These are phyloP conservation scores for Fusarium nematophilum DNA, from an alignment of 2,329 filamentous ascomycete genomes.

Conservation along the genomic window DNA sequence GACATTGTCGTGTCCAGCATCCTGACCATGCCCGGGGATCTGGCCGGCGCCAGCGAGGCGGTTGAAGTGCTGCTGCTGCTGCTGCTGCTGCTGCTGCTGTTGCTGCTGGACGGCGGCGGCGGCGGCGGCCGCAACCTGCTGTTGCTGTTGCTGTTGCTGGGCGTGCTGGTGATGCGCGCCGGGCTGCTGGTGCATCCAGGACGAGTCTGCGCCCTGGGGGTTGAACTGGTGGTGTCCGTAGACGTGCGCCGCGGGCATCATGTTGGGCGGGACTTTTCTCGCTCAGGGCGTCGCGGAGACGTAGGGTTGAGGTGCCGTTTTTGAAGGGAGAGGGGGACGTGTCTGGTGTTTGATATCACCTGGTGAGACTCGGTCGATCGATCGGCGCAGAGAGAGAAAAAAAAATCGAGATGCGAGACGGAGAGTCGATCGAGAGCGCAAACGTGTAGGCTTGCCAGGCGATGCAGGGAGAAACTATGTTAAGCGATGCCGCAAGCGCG, in stretches of 20 bases:
- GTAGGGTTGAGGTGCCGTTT: not conserved
- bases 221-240: constrained; percentile 77
- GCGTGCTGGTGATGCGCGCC: constrained; percentile 67
- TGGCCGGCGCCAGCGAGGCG: constrained; percentile 69
- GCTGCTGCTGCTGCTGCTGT: constrained; percentile 54
- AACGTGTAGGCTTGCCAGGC: constrained; percentile 31
- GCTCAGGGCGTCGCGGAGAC: constrained; percentile 8
- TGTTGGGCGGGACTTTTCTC: constrained; percentile 51
- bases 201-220: constrained; percentile 66
- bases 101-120: constrained; percentile 65
- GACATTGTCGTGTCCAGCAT: constrained; percentile 72
- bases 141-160: constrained; percentile 64
- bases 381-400: constrained; percentile 27
- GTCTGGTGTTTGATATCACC: constrained; percentile 4
- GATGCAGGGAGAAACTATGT: constrained; percentile 3
- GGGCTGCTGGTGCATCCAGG: constrained; percentile 76
- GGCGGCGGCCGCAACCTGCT: constrained; percentile 51
- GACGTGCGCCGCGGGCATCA: constrained; percentile 73
- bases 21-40: constrained; percentile 62
- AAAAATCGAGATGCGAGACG: constrained; percentile 20
- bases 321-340: not conserved
- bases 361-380: constrained; percentile 12
- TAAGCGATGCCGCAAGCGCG: constrained; percentile 10
- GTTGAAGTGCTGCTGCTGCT: constrained; percentile 74
- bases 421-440: constrained; percentile 31